Evolutionary conservation across 208 protist species (phyloP).

Genomic region (Porcisia hertigi): DNA sequence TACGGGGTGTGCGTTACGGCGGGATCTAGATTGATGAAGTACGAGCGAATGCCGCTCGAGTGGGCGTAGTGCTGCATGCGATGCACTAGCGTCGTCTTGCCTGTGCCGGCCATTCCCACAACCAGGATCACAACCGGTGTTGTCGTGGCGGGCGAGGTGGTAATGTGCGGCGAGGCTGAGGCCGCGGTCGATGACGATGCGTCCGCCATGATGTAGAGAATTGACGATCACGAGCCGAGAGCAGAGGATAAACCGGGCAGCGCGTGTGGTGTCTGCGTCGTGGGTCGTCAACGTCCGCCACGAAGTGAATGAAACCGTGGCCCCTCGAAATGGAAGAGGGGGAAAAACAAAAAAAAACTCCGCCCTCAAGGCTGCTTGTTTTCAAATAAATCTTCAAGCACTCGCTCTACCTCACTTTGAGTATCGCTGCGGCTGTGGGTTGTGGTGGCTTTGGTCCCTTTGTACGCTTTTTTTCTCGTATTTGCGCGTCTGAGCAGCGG

Average conservation of each 20-base stretch:
- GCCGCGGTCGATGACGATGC: neutral
- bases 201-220: slow-evolving; percentile 3
- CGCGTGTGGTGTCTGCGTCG: neutral
- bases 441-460: no score
- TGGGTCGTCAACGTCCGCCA: neutral
- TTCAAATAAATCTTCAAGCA: no score
- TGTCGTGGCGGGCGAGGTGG: slow-evolving; percentile 11
- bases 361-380: neutral
- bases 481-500: no score
- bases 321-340: neutral
- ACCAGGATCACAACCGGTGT: slow-evolving; percentile 94
- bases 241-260: neutral
- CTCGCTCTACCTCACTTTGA: neutral
- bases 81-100: slow-evolving; percentile 99
- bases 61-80: slow-evolving; percentile 93
- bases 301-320: neutral
- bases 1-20: slow-evolving; percentile 96
- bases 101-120: slow-evolving; percentile 99
- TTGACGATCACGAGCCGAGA: neutral
- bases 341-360: slow-evolving; percentile 10
- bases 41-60: slow-evolving; percentile 73
- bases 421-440: neutral
- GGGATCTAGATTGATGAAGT: slow-evolving; percentile 99
- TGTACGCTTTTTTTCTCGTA: no score
- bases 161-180: slow-evolving; percentile 3